Evolutionary conservation across 352 stramenopile genomes (phyloP).

Genomic region (Globisporangium splendens): DNA sequence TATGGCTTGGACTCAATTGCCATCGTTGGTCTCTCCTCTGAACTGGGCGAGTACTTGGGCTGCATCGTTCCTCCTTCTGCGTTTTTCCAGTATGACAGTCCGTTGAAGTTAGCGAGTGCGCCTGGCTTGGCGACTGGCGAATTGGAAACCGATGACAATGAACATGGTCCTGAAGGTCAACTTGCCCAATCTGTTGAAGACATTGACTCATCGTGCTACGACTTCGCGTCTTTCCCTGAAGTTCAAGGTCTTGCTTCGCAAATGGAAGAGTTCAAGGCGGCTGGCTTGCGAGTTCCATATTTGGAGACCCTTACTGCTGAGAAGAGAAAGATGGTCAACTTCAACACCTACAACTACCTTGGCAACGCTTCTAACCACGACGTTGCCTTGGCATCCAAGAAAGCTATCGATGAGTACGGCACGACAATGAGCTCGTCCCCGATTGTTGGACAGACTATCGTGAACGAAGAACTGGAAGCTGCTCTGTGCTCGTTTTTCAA

Average conservation of each 20-base stretch:
- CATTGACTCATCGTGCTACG: conserved; percentile 62
- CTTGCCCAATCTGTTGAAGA: conserved; percentile 47
- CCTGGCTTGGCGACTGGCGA: conserved; percentile 53
- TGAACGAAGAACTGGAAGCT: conserved; percentile 69
- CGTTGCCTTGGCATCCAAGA: conserved; percentile 50
- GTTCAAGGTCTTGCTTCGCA: conserved; percentile 55
- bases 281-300: conserved; percentile 65
- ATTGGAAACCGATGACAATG: conserved; percentile 22
- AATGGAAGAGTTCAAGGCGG: conserved; percentile 72
- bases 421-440: conserved; percentile 80
- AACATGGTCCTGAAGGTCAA: conserved; percentile 9
- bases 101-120: conserved; percentile 51
- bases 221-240: conserved; percentile 65
- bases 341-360: conserved; percentile 87
- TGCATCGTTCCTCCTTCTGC: conserved; percentile 63
- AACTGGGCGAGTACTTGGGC: conserved; percentile 62
- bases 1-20: conserved; percentile 67
- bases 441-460: conserved; percentile 70
- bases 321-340: conserved; percentile 77
- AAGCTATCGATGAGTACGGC: conserved; percentile 65
- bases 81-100: conserved; percentile 72
- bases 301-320: conserved; percentile 66
- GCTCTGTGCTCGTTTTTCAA: conserved; percentile 62
- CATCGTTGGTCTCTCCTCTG: conserved; percentile 59
- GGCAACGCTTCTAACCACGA: conserved; percentile 59